Percentiles rank a stretch among this genome's conserved stretches.
Conservation (phyloP, 352 stramenopile genomes). For the Phytophthora pini region DNA sequence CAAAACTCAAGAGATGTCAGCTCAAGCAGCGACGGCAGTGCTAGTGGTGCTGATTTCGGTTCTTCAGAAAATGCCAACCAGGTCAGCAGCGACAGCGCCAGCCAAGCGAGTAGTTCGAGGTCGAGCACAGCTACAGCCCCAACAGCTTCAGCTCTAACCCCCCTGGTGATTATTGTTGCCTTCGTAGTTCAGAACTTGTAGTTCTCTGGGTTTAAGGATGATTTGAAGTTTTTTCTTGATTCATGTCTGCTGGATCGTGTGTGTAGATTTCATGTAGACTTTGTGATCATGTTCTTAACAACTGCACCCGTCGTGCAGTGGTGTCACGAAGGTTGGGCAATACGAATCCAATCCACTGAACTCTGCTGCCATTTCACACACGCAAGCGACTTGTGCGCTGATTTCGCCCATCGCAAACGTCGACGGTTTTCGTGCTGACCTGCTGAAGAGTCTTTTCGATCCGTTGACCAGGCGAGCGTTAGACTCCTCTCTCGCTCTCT, state of each 20-base stretch:
- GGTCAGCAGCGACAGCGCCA: background rate
- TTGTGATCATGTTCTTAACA: no score
- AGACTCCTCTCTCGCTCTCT: background rate
- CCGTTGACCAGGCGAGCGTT: background rate
- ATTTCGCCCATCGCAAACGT: background rate
- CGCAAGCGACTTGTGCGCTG: constrained; percentile 1
- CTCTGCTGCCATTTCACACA: constrained; percentile 1
- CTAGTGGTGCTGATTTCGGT: no score
- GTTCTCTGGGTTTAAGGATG: no score
- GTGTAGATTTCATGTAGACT: background rate
- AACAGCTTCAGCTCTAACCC: background rate
- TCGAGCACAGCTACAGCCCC: background rate
- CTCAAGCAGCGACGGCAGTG: background rate
- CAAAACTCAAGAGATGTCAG: no score
- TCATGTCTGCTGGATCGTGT: background rate
- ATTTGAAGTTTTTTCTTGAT: background rate
- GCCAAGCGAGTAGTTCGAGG: background rate
- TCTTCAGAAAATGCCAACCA: background rate
- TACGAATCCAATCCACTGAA: background rate
- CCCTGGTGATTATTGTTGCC: background rate
- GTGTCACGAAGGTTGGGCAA: no score
- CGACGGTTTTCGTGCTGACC: constrained; percentile 11
- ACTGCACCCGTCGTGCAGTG: no score
- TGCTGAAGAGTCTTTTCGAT: constrained; percentile 11
- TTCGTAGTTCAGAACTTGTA: background rate